Evolutionary conservation across 345 rosid species (phyloP).

Genomic region (Isatis tinctoria): DNA sequence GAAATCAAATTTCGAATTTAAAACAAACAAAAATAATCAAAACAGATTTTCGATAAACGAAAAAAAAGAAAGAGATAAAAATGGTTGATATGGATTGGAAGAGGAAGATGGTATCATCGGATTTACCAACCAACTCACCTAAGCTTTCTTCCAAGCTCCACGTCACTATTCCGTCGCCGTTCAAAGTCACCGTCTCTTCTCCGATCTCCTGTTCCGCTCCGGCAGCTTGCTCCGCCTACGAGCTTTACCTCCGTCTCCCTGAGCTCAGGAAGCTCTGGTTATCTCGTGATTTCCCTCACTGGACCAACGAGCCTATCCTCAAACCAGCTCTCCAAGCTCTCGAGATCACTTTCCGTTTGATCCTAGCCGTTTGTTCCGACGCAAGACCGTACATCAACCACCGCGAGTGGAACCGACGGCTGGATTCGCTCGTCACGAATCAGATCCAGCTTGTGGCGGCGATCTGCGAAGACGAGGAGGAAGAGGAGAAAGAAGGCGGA

Average conservation of each 20-base stretch:
- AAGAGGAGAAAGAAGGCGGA: not conserved
- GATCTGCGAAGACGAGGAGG: slow-evolving; percentile 43
- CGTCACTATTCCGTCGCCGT: slow-evolving; percentile 42
- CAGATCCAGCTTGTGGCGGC: slow-evolving; percentile 69
- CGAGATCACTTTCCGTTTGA: slow-evolving; percentile 74
- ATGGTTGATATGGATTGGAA: slow-evolving; percentile 81
- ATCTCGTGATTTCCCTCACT: slow-evolving; percentile 48
- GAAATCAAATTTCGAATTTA: not conserved
- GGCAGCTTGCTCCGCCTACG: slow-evolving; percentile 65
- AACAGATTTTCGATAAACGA: not conserved
- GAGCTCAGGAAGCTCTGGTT: slow-evolving; percentile 66
- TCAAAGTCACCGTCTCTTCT: slow-evolving; percentile 23
- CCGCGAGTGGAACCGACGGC: slow-evolving; percentile 66
- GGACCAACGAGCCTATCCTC: slow-evolving; percentile 62
- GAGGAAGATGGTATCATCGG: slow-evolving; percentile 52
- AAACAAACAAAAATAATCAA: not conserved
- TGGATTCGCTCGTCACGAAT: slow-evolving; percentile 61
- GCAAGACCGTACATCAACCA: slow-evolving; percentile 66
- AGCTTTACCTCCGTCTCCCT: slow-evolving; percentile 71
- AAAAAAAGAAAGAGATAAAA: not conserved
- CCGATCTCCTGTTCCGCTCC: slow-evolving; percentile 42
- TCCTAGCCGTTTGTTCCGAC: slow-evolving; percentile 60
- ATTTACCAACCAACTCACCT: slow-evolving; percentile 12
- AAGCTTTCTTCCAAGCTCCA: slow-evolving; percentile 45
- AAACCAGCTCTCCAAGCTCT: slow-evolving; percentile 78